Evolutionary conservation across 441 rosid species (phyloP), one percentile per base, ranked within the genome.

Genomic region (Jatropha podagrica): DNA sequence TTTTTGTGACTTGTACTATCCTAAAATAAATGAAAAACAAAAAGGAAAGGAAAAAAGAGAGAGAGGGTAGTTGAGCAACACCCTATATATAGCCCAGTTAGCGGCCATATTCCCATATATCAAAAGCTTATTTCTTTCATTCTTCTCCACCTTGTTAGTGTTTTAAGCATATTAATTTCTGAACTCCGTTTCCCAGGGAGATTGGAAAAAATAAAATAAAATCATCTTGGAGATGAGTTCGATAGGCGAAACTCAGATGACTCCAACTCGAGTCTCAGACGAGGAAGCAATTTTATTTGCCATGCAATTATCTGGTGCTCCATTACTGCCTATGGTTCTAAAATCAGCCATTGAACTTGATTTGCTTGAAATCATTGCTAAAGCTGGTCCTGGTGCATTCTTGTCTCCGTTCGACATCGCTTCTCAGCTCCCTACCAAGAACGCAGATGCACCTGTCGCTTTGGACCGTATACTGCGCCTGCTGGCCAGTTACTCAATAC

Each of bases 311-410:
- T 80, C 87, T 1, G 85, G 92, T 20, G 87, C 88, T 11, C 91
- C 95, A 0, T 89, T 91, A 40, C 87, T 92, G 13, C 95, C 96
- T 0, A 92, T 88, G 96, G 91, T 82, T 61, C 88, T 94, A 37
- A 91, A 91, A 77, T 44, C 91, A 2, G 89, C 96, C 73, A 65
- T 92, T 2, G 97, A 92, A 68, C 94, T 92, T 2, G 96, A 88
- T 78, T 80, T 92, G 20, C 89, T 92, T 13, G 93, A 92, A 81
- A 87, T 91, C 84, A 85, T 92, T 70, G 82, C 85, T 10, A 84
- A 80, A 77, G 83, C 88, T 1, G 91, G 91, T 27, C 85, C 88
- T 17, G 88, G 84, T 58, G 84, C 86, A 5, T 74, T 58, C 66
- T 38, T 86, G 11, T 88, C 92, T 41, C 87, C 97, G 0, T 27